Percentiles rank a stretch among this genome's conserved stretches.
Evolutionary conservation across 768 basidiomycete species (phyloP).

Genomic region (Mycena metata): DNA sequence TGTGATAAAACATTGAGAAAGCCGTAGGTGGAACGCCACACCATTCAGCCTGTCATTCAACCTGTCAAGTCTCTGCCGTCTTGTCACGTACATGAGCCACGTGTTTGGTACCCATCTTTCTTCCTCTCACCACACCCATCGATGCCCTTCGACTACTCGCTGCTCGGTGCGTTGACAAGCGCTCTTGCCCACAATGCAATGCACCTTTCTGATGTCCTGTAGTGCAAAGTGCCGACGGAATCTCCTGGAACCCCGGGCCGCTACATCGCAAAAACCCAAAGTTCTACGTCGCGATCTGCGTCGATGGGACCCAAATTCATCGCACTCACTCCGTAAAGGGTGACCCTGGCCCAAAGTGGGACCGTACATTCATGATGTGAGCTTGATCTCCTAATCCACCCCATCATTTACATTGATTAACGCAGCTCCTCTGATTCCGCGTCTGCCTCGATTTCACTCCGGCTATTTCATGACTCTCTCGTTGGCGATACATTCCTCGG

Average conservation of each 20-base stretch:
- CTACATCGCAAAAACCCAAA: background rate
- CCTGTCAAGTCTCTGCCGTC: too few species aligned
- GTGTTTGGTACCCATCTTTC: too few species aligned
- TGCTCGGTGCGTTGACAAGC: conserved; percentile 2
- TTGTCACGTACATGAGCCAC: too few species aligned
- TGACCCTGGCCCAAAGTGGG: background rate
- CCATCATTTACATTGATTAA: background rate
- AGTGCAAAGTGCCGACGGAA: conserved; percentile 12
- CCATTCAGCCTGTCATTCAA: too few species aligned
- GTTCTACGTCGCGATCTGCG: background rate
- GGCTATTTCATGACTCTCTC: background rate
- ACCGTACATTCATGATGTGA: background rate
- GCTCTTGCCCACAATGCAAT: background rate
- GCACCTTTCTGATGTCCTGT: background rate
- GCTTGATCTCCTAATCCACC: background rate
- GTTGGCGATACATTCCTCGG: background rate
- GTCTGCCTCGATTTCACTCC: background rate
- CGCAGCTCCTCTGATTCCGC: background rate
- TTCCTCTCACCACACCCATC: too few species aligned
- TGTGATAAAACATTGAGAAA: too few species aligned
- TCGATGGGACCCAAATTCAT: background rate
- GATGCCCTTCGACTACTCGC: background rate
- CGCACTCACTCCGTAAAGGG: background rate
- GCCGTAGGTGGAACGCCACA: too few species aligned
- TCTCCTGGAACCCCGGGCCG: conserved; percentile 4